Evolutionary conservation across 352 stramenopile genomes (phyloP), one percentile per base, ranked within the genome.

Genomic region (Pythium folliculosum): DNA sequence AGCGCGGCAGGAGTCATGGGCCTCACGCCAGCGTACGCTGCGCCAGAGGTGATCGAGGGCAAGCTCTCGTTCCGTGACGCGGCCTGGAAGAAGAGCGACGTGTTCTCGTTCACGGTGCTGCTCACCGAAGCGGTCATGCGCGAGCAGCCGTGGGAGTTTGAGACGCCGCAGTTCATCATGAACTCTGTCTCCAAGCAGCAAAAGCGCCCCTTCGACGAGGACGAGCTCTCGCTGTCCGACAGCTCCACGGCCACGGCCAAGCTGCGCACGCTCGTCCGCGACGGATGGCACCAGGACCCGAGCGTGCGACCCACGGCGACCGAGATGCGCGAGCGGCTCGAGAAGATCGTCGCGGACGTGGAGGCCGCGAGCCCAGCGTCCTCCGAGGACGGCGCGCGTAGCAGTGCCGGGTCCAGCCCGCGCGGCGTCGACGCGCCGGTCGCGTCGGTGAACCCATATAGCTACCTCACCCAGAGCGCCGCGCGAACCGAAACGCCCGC

Each of bases 21-120:
- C 13, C 57, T 55, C 57, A 65, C 58, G n/a, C 45, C 45, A 38
- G 45, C 44, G 30, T 65, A 65, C 22, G 45, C 58, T 2, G 44
- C 58, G 10, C 58, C 58, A 1, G 58, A 65, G 37, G 58, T 65
- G 25, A 38, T 57, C 13, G 32, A 57, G 0, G 58, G 58, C 3
- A 38, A 57, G 32, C 44, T 65, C 3, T 45, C 45, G 6, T 47
- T 37, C 45, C 58, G 30, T 37, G 58, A 65, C 27, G 14, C 25
- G 19, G 58, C 27, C 7, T 65, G 58, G 58, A 65, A 57, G 45
- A 65, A 65, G 47, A 65, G 58, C 58, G 58, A 65, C 23, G 47
- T 65, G 25, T 65, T 65, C 48, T 65, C 58, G 5, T 65, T 65
- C 19, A 49, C 58, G 4, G 45, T 65, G 3, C 12, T 65, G 27